Evolutionary conservation across 257 asterid species (phyloP), one percentile per base, ranked within the genome.

Genomic region (Hygrophila difformis): DNA sequence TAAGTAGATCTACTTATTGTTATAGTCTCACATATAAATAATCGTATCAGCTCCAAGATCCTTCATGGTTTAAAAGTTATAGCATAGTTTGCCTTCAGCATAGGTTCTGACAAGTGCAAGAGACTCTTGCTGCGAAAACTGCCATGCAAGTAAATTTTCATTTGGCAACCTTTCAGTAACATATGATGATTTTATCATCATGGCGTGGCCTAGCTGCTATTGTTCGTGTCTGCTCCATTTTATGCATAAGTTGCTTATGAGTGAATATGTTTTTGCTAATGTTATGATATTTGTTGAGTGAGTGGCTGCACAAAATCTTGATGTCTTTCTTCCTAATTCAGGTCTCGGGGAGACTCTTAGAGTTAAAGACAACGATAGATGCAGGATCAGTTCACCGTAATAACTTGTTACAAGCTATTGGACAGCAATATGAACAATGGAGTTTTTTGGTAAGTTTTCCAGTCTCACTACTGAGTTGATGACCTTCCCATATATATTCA

Each of bases 361-460:
- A 80, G 70, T 67, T 80, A 35, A 80, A 71, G 70, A 71, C 83
- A 5, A 72, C 92, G 11, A 68, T 80, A 19, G 92, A 80, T 80
- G 76, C 73, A 47, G 86, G 92, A 46, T 46, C 69, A 43, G 59
- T 68, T 70, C 92, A 68, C 57, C 83, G 74, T 38, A 76, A 76
- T 24, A 76, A 76, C 70, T 63, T 80, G 15, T 55, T 80, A 53
- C 83, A 74, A 60, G 51, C 65, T 49, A 74, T 80, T 61, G 86
- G 69, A 38, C 73, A 71, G 51, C 74, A 71, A 24, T 80, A 56
- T 49, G 86, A 74, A 57, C 71, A 18, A 47, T 80, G 92, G 92
- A 74, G 73, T 62, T 47, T 66, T 54, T 61, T 80, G 92, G 92
- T 80, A 19, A 41, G 78, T 66, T 26, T 19, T 19, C 34, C 44